A percentile compares a stretch with the other conserved stretches of the same genome.
phyloP scores from a whole-genome alignment of 2,329 filamentous ascomycete species.

The Exophiala sp. region DNA sequence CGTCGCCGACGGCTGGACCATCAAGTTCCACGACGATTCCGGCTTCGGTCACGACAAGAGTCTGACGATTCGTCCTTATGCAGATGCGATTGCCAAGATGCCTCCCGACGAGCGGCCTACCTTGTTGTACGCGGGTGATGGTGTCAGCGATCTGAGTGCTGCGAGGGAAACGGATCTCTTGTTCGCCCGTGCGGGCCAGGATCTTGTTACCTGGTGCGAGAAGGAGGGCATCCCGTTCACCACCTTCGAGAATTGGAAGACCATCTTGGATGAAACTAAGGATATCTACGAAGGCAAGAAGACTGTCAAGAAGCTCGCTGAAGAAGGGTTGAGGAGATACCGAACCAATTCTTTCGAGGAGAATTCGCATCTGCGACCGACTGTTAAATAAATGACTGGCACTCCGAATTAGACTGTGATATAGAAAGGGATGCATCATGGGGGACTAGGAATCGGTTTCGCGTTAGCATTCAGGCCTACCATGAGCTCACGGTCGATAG shows the following conservation, averaged over 20 bases:
- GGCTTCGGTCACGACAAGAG: constrained; percentile 97
- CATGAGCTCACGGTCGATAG: no score
- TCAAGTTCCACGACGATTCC: constrained; percentile 73
- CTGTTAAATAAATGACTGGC: constrained; percentile 7
- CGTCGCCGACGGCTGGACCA: constrained; percentile 76
- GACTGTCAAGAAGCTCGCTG: constrained; percentile 63
- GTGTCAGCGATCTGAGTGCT: constrained; percentile 85
- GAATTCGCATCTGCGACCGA: constrained; percentile 10
- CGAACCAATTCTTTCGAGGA: constrained; percentile 27
- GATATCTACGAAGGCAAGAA: constrained; percentile 68
- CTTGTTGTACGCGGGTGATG: constrained; percentile 92
- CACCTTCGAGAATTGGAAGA: constrained; percentile 75
- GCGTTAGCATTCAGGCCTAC: background rate
- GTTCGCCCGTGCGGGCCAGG: constrained; percentile 86
- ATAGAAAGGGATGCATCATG: background rate
- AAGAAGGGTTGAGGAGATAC: constrained; percentile 29
- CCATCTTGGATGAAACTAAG: constrained; percentile 69
- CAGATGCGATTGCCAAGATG: constrained; percentile 49
- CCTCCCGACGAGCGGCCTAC: constrained; percentile 64
- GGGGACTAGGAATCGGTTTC: background rate
- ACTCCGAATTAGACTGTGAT: background rate
- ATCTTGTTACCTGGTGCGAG: constrained; percentile 82
- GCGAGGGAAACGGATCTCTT: constrained; percentile 87
- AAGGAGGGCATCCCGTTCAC: constrained; percentile 80
- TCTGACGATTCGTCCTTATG: constrained; percentile 81